Evolutionary conservation across 495 filamentous ascomycete genomes (phyloP), one percentile per base, ranked within the genome.

Genomic region (Collariella sp.): DNA sequence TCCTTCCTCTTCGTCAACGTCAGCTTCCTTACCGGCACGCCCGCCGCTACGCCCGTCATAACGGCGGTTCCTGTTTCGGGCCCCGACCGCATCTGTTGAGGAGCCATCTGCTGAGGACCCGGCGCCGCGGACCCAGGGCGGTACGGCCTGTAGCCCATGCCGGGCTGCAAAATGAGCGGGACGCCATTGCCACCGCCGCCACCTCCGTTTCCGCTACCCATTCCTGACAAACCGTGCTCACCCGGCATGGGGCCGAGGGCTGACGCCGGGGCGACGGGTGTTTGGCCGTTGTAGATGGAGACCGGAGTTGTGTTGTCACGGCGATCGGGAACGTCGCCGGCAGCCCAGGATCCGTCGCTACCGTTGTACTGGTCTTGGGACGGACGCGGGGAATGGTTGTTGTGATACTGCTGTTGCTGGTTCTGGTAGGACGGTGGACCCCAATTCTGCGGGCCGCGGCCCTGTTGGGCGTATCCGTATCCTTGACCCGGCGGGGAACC

Each of bases 161-260:
- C 58, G 12, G 55, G 54, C 36, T 61, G 54, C 50, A 61, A 16
- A 13, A 43, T 29, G 4, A 61, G 41, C 46, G 58, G 58, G 12
- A 57, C 52, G n/a, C 33, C 49, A 9, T 20, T 16, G 10, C 22
- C 23, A 7, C 26, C 40, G 15, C 11, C 43, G 4, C 50, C 24
- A 6, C 23, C 11, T 29, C 23, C 22, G 4, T 31, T 31, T 31
- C 26, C 26, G 9, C 26, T 31, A 31, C 26, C 26, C 26, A 31
- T 31, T 31, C 5, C 26, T 9, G 26, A 31, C 4, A 9, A 31
- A 9, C 26, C 26, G 26, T 39, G 18, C 23, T 59, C 46, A 5
- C 34, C 44, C 0, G 51, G 57, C 39, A 51, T 48, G 6, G 57
- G 43, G 0, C 50, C 46, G n/a, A 54, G 26, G 2, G 52, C 51